Percentiles rank a stretch among this genome's conserved stretches.
Conservation (phyloP, 805 yeast species). For the Hanseniaspora valbyensis region DNA sequence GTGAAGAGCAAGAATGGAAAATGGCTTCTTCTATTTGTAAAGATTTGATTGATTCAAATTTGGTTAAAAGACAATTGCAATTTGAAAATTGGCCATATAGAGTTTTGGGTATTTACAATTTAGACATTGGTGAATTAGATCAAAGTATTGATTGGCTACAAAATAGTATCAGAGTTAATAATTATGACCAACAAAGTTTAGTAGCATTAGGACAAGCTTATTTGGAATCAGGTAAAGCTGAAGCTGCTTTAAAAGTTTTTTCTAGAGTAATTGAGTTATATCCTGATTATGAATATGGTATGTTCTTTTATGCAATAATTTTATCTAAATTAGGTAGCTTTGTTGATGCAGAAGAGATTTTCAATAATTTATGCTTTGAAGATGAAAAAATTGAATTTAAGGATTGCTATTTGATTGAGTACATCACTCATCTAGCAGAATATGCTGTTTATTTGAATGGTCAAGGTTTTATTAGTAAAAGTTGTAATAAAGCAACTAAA, state of each 20-base stretch:
- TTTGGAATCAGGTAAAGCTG: conserved; percentile 67
- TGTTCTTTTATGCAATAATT: conserved; percentile 57
- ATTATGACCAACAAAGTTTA: conserved; percentile 73
- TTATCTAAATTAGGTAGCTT: conserved; percentile 55
- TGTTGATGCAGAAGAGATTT: conserved; percentile 43
- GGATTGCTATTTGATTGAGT: conserved; percentile 12
- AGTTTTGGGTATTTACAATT: conserved; percentile 65
- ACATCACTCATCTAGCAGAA: conserved; percentile 33
- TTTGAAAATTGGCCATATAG: conserved; percentile 74
- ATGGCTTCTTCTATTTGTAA: conserved; percentile 65
- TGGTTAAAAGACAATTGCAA: conserved; percentile 40
- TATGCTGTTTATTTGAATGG: conserved; percentile 42
- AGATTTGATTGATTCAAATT: conserved; percentile 53
- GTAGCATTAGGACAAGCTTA: conserved; percentile 96
- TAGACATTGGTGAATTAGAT: conserved; percentile 60
- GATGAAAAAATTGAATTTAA: conserved; percentile 11
- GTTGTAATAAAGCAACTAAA: conserved; percentile 37
- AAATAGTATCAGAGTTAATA: conserved; percentile 59
- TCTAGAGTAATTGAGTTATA: conserved; percentile 48
- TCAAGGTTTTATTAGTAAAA: conserved; percentile 59
- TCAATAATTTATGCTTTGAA: conserved; percentile 33
- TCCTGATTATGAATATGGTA: conserved; percentile 48
- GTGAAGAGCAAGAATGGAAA: conserved; percentile 67
- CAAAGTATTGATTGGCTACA: conserved; percentile 86
- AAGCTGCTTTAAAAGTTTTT: conserved; percentile 79